phyloP scores from a whole-genome alignment of 2,329 filamentous ascomycete species.

The Hymenotorrendiella dingleyae region DNA sequence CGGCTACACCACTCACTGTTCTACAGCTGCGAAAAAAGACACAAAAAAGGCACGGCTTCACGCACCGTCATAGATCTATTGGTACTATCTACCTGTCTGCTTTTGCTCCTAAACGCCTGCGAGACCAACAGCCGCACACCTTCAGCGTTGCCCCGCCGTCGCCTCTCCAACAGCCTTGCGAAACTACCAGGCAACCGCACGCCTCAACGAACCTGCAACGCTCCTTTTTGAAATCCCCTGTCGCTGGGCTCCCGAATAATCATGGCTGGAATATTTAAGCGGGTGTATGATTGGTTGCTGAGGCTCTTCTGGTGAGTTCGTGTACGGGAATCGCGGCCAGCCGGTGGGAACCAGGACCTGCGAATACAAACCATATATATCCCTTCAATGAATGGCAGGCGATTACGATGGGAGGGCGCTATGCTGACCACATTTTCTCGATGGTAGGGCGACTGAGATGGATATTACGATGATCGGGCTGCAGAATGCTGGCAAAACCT shows the following conservation, averaged over 20 bases:
- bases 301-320: conserved; percentile 88
- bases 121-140: conserved; percentile 7
- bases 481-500: conserved; percentile 98
- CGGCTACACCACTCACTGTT: conserved; percentile 20
- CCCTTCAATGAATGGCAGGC: neutral
- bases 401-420: neutral
- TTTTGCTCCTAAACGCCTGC: conserved; percentile 9
- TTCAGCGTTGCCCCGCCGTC: conserved; percentile 14
- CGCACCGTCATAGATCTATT: conserved; percentile 10
- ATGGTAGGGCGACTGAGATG: conserved; percentile 90
- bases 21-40: conserved; percentile 11
- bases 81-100: conserved; percentile 9
- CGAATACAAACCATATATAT: conserved; percentile 7
- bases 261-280: conserved; percentile 90
- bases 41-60: conserved; percentile 1
- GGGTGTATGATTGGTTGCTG: conserved; percentile 97
- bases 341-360: neutral
- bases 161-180: conserved; percentile 23
- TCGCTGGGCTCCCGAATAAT: conserved; percentile 28
- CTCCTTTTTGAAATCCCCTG: neutral
- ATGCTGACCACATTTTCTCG: conserved; percentile 13
- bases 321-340: neutral
- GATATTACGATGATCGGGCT: conserved; percentile 98
- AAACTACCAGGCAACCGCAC: conserved; percentile 18
- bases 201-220: conserved; percentile 1